These are phyloP conservation scores for Apodospora peruviana DNA, from an alignment of 495 filamentous ascomycete genomes.

Conservation along the genomic window DNA sequence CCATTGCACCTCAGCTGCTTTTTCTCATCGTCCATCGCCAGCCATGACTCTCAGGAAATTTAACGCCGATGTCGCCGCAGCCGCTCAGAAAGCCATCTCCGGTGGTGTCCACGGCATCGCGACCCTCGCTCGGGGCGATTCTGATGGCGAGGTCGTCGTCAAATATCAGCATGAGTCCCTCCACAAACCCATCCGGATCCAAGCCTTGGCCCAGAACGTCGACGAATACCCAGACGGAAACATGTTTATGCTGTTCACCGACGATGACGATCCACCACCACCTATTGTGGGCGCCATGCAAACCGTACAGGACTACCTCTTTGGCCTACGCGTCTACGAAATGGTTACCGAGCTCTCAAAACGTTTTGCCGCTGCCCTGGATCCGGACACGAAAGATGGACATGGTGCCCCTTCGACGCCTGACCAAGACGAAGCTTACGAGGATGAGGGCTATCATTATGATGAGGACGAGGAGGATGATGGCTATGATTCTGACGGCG, in stretches of 20 bases:
- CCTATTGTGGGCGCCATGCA: constrained; percentile 6
- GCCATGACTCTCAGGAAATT: constrained; percentile 30
- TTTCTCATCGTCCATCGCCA: too few relatives aligned
- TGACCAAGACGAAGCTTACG: constrained; percentile 22
- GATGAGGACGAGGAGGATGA: constrained; percentile 24
- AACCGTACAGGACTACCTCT: constrained; percentile 12
- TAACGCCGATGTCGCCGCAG: constrained; percentile 24
- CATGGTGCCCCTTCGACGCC: constrained; percentile 20
- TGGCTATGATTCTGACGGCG: constrained; percentile 21
- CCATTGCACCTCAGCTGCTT: too few relatives aligned
- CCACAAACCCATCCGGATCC: constrained; percentile 14
- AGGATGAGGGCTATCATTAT: constrained; percentile 21
- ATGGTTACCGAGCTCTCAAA: constrained; percentile 38
- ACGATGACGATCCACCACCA: constrained; percentile 36
- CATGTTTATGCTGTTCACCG: constrained; percentile 54
- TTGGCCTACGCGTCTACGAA: constrained; percentile 41
- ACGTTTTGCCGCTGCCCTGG: constrained; percentile 27
- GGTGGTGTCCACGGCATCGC: constrained; percentile 16
- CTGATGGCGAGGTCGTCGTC: constrained; percentile 27
- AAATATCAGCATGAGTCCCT: constrained; percentile 16
- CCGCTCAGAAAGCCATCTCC: constrained; percentile 18
- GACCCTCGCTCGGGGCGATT: constrained; percentile 12
- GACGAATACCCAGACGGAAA: constrained; percentile 61
- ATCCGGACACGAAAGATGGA: constrained; percentile 26
- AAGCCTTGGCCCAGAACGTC: constrained; percentile 35